Evolutionary conservation across 2,329 filamentous ascomycete genomes (phyloP), one percentile per base, ranked within the genome.

Genomic region (Fusarium udum): DNA sequence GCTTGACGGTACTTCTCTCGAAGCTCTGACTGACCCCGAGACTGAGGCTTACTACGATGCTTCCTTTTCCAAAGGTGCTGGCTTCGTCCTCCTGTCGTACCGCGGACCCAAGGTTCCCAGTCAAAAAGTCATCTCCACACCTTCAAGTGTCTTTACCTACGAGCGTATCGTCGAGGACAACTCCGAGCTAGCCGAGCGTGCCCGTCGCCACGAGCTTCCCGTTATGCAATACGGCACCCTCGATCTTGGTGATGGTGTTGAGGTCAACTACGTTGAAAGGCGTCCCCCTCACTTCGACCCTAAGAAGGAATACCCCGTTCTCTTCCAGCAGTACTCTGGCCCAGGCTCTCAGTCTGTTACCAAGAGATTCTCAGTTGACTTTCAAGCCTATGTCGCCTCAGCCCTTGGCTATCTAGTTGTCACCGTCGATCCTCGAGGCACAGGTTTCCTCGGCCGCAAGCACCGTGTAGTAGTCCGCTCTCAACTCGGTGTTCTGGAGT

Each of bases 261-360:
- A 91, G 24, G 84, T 91, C 76, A 90, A 90, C 82, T 91, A 89
- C 75, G 85, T 98, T 20, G 96, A 99, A 82, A 92, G 95, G 36
- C 92, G 94, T 1, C 96, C 96, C 11, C 93, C 95, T 3, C 92
- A 97, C 82, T 99, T 98, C 80, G 89, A 95, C 80, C 86, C 90
- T 24, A 91, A 90, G 77, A 95, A 93, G 83, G 91, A 93, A 79
- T 98, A 99, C 77, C 96, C 96, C 0, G 95, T 99, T 3, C 88
- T 99, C 9, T 99, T 99, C 86, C 92, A 93, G 78, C 92, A 98
- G 67, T 99, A 99, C 84, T 95, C 94, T 31, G 96, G 96, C 0
- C 96, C 96, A 0, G 94, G 93, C n/a, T 98, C 95, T 24, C 97
- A 99, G 80, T 89, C 89, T 13, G 96, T 99, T 4, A 87, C 89